phyloP scores from a whole-genome alignment of 257 asterid species.

The Verbena officinalis region DNA sequence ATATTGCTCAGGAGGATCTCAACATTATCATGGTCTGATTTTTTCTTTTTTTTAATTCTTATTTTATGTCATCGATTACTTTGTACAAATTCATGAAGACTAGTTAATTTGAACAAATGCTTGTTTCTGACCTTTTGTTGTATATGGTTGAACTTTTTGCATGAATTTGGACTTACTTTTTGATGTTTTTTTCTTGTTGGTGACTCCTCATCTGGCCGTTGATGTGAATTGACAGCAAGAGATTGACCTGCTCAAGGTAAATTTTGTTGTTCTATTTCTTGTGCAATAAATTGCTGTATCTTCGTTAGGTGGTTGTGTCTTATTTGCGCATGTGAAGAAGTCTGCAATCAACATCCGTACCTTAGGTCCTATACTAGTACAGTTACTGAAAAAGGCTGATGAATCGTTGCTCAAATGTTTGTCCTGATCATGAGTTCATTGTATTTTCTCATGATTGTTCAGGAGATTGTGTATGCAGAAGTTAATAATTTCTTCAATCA shows the following conservation, averaged over 20 bases:
- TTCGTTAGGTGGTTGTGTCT: background rate
- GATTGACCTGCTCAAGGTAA: constrained; percentile 77
- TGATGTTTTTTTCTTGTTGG: background rate
- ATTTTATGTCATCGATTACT: background rate
- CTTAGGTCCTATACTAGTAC: background rate
- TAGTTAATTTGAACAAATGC: background rate
- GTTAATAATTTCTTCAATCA: background rate
- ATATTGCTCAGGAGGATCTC: constrained; percentile 69
- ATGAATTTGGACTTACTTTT: background rate
- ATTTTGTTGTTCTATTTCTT: constrained; percentile 19
- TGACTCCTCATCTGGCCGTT: background rate
- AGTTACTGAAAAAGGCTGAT: background rate
- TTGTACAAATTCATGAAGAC: background rate
- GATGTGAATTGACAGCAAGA: constrained; percentile 55
- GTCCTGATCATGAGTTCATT: background rate
- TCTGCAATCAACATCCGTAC: background rate
- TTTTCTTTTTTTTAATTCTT: background rate
- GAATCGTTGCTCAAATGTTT: background rate
- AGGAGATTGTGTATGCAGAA: background rate
- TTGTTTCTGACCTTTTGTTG: background rate
- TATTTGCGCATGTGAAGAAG: background rate
- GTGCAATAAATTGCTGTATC: background rate
- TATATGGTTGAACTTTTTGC: background rate
- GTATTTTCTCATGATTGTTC: background rate
- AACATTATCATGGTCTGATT: constrained; percentile 52